These are phyloP conservation scores for Microcyclospora pomicola DNA, from an alignment of 2,329 filamentous ascomycete species.

Conservation along the genomic window DNA sequence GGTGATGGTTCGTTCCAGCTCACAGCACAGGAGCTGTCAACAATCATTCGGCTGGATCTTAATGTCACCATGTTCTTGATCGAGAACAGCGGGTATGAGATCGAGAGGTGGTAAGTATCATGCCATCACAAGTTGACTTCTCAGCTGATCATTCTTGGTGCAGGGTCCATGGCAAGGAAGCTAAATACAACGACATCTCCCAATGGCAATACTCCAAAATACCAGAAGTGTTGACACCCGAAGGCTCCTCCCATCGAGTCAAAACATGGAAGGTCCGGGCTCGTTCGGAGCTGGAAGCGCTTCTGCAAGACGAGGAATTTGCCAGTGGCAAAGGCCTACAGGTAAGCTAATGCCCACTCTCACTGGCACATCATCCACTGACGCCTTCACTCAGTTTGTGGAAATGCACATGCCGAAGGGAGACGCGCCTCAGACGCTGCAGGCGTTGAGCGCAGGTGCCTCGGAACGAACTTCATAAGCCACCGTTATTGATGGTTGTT, in stretches of 20 bases:
- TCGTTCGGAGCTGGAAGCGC: constrained; percentile 3
- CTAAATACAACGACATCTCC: constrained; percentile 37
- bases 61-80: constrained; percentile 26
- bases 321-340: constrained; percentile 6
- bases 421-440: too few relatives aligned
- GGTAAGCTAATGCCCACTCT: background rate
- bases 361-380: too few relatives aligned
- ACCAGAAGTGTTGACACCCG: constrained; percentile 2
- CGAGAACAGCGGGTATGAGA: constrained; percentile 30
- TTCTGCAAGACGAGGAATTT: constrained; percentile 5
- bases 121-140: too few relatives aligned
- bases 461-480: too few relatives aligned
- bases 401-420: too few relatives aligned
- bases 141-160: constrained; percentile 15
- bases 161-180: constrained; percentile 41
- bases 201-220: constrained; percentile 6
- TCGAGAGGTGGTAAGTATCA: constrained; percentile 25
- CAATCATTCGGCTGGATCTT: constrained; percentile 36
- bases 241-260: constrained; percentile 2
- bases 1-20: constrained; percentile 74
- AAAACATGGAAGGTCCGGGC: constrained; percentile 5
- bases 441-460: too few relatives aligned
- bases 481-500: too few relatives aligned
- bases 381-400: too few relatives aligned
- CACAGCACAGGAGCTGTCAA: constrained; percentile 49